Base-by-base conservation (phyloP, 192 early-diverging fungal species). In the Coemansia sp. region DNA sequence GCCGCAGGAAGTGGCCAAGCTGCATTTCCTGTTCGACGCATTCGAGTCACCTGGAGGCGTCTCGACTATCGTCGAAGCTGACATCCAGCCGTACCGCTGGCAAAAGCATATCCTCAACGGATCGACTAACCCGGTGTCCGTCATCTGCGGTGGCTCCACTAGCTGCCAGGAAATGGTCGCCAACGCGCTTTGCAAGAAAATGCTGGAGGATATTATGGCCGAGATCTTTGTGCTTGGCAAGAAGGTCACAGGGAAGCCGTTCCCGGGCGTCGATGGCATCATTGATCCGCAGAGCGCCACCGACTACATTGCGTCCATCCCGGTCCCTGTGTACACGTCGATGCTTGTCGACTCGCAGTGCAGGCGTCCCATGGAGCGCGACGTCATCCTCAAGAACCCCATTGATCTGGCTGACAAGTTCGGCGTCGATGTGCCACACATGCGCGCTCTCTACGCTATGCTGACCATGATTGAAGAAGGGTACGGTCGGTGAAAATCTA, bases 71-170 rank as follows among this genome's bases (percentile, higher is more conserved):
- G 46, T 76, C n/a, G 71, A 75, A 41, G 7, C 46, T 0, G 75
- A 82, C 38, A 76, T 82, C 23, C 79, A 82, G 79, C 75, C 70
- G 40, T 82, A 76, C 41, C 62, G 79, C 22, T 82, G 79, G 79
- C 79, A 76, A 53, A 82, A 82, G 20, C 79, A 82, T 14, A 74
- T 82, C 11, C 58, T 76, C 25, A 82, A 82, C 17, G 79, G 74
- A 2, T 72, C 70, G 4, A 76, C 75, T 0, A 82, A 82, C 58
- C 79, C 79, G 2, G 75, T 82, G 0, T 81, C 79, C 10, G 79
- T 81, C 1, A 67, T 81, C 29, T 76, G 70, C 57, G 66, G 65
- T 38, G 74, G 74, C 0, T 61, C 66, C 13, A 61, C 61, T 11
- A 76, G 74, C 41, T 75, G 73, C 70, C 74, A 76, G 61, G 69